Base-by-base conservation (phyloP, 2,329 filamentous ascomycete species). In the Ophiosphaerella korrae region DNA sequence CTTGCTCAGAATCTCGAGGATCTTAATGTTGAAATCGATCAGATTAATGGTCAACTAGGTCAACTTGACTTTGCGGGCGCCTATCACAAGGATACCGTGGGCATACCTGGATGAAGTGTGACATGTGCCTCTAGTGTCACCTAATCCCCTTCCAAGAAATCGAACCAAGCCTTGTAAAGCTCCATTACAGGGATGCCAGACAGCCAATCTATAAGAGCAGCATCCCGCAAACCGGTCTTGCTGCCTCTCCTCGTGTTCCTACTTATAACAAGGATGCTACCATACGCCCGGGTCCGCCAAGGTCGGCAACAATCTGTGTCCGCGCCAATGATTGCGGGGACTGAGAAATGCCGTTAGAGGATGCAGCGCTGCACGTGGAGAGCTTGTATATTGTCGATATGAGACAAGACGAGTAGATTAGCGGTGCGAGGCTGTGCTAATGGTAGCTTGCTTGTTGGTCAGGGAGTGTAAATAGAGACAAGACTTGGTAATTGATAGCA, bases 1-100 rank as follows among this genome's bases (percentile, higher is more conserved):
- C 76, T 97, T 49, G 86, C 86, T 3, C 82, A 87, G 50, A 96
- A 96, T 62, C 76, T 91, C 24, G 90, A 94, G 49, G 92, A 96
- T 74, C 74, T 97, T 49, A 89, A 88, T 36, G 79, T 77, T 32
- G 92, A 96, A 76, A 93, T 96, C 57, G 84, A 86, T 55, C 79
- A 78, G 24, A 75, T 91, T 11, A 86, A 80, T 60, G 78, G 77
- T n/a, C 84, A 86, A 63, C 81, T 94, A 5, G 80, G 80, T 1
- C 82, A 82, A 14, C 80, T 93, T 4, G 89, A 93, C 55, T 84
- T 84, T 64, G 80, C 80, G 34, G 73, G 78, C 26, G 75, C 77
- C 13, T 84, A 83, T 58, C 65, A 66, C 32, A 61, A 62, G 23
- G 70, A 67, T 11, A 33, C 64, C 21, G 63, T 50, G 5, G 66